Evolutionary conservation across 176 grass and related monocot genomes (phyloP).

Genomic region (Lolium perenne): DNA sequence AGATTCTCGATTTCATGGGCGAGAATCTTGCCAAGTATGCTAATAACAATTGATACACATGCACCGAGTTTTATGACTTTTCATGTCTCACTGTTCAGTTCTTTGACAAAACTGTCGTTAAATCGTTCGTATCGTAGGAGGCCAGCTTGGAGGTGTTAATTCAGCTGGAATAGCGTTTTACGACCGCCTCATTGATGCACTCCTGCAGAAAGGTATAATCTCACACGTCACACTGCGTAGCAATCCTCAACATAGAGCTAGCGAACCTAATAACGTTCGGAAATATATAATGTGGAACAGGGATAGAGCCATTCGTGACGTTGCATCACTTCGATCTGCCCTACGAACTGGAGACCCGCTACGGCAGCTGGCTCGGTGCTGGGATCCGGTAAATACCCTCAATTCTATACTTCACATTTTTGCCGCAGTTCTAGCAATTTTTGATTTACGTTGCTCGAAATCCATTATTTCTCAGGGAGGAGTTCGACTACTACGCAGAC

Average conservation of each 20-base stretch:
- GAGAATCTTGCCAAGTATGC: conserved; percentile 52
- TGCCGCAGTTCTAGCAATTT: not conserved
- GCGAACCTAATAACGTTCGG: no score
- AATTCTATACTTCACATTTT: not conserved
- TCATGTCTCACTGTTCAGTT: not conserved
- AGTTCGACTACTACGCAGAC: conserved; percentile 57
- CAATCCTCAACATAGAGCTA: not conserved
- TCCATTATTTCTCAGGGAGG: conserved; percentile 17
- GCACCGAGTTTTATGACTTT: not conserved
- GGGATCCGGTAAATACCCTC: conserved; percentile 45
- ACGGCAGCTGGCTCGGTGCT: conserved; percentile 53
- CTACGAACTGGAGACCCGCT: conserved; percentile 51
- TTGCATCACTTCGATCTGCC: conserved; percentile 68
- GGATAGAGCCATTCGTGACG: conserved; percentile 76
- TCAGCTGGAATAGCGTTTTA: conserved; percentile 42
- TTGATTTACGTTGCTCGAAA: not conserved
- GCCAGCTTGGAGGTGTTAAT: conserved; percentile 41
- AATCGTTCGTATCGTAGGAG: conserved; percentile 29
- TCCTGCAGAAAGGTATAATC: conserved; percentile 48
- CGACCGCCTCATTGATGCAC: conserved; percentile 50
- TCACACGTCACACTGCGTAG: not conserved
- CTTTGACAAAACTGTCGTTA: not conserved
- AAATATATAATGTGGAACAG: conserved; percentile 23
- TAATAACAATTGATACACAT: no score
- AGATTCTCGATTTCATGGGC: conserved; percentile 66